Conservation (phyloP, 371 early-diverging fungal genomes). For the Dinochytrium kinnereticum region DNA sequence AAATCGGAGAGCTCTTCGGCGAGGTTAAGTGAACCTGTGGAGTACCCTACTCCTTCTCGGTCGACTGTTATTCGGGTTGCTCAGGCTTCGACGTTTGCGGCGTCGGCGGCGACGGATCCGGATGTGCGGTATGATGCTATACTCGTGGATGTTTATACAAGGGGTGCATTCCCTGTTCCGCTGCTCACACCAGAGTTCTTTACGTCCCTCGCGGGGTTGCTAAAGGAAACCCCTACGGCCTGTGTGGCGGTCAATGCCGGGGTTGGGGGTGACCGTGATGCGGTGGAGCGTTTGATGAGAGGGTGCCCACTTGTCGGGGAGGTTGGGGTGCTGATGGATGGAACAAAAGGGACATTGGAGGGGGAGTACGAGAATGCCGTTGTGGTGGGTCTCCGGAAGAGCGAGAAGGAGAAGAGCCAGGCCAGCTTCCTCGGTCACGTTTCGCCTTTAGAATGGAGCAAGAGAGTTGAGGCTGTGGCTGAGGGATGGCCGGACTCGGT, state of each 20-base stretch:
- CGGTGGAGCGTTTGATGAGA: constrained; percentile 25
- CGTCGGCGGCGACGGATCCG: constrained; percentile 15
- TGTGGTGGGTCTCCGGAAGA: constrained; percentile 24
- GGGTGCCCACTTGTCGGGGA: neutral
- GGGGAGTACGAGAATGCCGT: constrained; percentile 39
- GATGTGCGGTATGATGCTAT: constrained; percentile 36
- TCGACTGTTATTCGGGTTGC: constrained; percentile 24
- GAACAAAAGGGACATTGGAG: constrained; percentile 19
- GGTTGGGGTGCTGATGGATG: constrained; percentile 25
- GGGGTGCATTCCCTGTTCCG: constrained; percentile 28
- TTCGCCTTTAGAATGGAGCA: constrained; percentile 22
- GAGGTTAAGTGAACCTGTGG: neutral
- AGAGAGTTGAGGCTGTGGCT: constrained; percentile 10
- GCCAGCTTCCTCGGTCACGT: neutral
- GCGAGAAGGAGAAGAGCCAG: neutral
- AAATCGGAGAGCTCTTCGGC: neutral
- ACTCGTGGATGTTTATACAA: constrained; percentile 35
- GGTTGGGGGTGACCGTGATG: constrained; percentile 21
- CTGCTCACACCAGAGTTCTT: constrained; percentile 28
- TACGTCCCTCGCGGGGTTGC: constrained; percentile 8
- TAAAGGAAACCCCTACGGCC: constrained; percentile 20
- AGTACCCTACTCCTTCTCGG: neutral
- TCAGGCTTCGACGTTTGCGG: constrained; percentile 22
- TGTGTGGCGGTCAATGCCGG: constrained; percentile 34
- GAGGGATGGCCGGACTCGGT: constrained; percentile 32